Percentiles rank a stretch among this genome's conserved stretches.
Conservation (phyloP, 345 rosid genomes). For the Carallia pectinifolia region DNA sequence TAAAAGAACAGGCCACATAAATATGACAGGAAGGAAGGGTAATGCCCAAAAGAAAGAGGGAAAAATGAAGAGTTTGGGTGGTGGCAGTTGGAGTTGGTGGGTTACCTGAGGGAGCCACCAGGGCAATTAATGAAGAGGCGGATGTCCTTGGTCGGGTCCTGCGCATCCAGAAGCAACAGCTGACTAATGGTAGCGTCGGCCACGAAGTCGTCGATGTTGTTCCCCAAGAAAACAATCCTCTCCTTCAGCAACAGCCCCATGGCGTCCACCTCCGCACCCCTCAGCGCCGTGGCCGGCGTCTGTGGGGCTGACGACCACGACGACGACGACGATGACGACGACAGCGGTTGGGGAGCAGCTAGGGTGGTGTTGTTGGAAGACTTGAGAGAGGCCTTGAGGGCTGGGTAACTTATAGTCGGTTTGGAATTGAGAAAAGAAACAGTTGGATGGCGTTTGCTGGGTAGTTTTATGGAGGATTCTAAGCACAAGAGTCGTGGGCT, state of each 20-base stretch:
- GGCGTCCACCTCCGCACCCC: constrained; percentile 75
- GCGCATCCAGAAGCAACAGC: constrained; percentile 82
- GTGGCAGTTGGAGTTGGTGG: too few relatives aligned
- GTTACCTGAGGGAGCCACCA: constrained; percentile 90
- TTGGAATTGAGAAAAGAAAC: constrained; percentile 13
- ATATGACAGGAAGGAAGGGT: too few relatives aligned
- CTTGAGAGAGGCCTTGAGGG: constrained; percentile 28
- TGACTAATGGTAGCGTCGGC: constrained; percentile 90
- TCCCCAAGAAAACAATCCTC: constrained; percentile 81
- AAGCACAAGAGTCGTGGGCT: too few relatives aligned
- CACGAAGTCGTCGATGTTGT: constrained; percentile 68
- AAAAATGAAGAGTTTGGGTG: too few relatives aligned
- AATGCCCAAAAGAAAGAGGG: too few relatives aligned
- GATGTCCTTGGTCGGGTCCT: constrained; percentile 84
- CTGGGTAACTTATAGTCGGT: constrained; percentile 22
- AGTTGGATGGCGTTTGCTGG: neutral
- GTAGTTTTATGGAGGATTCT: neutral
- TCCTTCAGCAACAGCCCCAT: constrained; percentile 85
- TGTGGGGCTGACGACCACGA: constrained; percentile 34
- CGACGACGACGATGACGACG: constrained; percentile 3
- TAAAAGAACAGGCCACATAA: too few relatives aligned
- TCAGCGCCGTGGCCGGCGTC: constrained; percentile 61
- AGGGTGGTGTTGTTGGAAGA: constrained; percentile 29
- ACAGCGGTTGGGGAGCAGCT: constrained; percentile 13
- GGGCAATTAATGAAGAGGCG: constrained; percentile 79